These are phyloP conservation scores for Marchantia polymorpha DNA, from an alignment of 225 moss, liverwort and hornwort species.

Conservation along the genomic window DNA sequence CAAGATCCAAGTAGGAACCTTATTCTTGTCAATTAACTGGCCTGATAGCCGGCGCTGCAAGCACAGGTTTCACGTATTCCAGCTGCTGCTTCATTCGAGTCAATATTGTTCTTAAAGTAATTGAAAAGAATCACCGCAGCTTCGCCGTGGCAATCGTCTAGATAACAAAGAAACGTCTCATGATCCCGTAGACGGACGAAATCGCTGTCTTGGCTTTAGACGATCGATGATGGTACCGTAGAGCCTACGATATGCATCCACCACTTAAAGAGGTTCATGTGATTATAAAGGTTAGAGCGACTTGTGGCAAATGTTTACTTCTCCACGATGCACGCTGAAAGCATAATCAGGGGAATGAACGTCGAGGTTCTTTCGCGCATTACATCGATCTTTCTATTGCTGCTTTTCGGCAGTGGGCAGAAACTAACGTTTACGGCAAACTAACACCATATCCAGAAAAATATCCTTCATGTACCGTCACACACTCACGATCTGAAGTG, in stretches of 20 bases:
- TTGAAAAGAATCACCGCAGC: not conserved
- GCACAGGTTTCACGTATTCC: not conserved
- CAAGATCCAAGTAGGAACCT: not conserved
- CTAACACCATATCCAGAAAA: not conserved
- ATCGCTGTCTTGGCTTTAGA: not conserved
- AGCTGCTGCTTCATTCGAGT: not conserved
- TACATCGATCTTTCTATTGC: not conserved
- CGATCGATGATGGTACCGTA: not conserved
- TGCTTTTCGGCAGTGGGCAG: not conserved
- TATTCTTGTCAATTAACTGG: not conserved
- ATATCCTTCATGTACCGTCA: not conserved
- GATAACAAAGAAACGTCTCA: too few relatives aligned
- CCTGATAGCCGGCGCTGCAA: not conserved
- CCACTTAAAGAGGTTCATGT: too few relatives aligned
- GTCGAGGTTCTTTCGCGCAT: not conserved
- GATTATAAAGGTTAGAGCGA: too few relatives aligned
- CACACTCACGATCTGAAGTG: not conserved
- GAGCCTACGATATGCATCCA: too few relatives aligned
- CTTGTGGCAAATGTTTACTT: not conserved
- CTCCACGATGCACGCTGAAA: too few relatives aligned
- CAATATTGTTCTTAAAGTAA: not conserved
- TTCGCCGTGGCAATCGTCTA: not conserved
- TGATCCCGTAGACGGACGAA: not conserved
- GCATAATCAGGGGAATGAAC: too few relatives aligned
- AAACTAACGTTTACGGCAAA: not conserved